Base-by-base conservation (phyloP, 2,329 filamentous ascomycete species). In the Intubia oerlemansii region DNA sequence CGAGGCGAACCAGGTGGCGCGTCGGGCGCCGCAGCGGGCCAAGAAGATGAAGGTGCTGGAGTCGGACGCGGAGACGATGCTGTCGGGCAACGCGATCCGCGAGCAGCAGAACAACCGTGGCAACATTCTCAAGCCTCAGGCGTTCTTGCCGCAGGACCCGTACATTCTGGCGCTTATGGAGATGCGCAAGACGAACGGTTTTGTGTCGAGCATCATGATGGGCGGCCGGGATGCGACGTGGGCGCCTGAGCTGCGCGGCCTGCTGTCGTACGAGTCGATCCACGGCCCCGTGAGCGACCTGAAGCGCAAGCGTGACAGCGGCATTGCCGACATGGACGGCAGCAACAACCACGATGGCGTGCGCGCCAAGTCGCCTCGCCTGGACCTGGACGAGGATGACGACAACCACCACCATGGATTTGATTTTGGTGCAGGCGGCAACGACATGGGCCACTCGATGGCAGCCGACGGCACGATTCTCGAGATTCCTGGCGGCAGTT, bases 241-340 rank as follows among this genome's bases (percentile, higher is more conserved):
- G 84, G 85, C 85, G 4, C 85, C 85, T 1, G 88, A 98, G 51
- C 62, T 98, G 13, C 74, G 80, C 34, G 81, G 77, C n/a, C 69
- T 98, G 42, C 57, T 95, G n/a, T 91, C 82, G 2, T 58, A 93
- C 24, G 80, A 90, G 38, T 64, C 79, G 10, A 64, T 91, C 11
- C 72, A 33, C 25, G 31, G 73, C 35, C 70, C 70, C 32, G 64
- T 73, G 24, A 75, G 71, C 33, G 81, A 91, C 35, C 62, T 85
- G 31, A 98, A 95, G 64, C 69, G 88, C 34, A 98, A 98, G 62
- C 73, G 88, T 17, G 82, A 92, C 43, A 82, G 75, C 41, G 82
- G 78, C 15, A 68, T 88, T 37, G 78, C 76, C 25, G 81, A 85
- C 42, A 63, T 88, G 37, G 78, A 75, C 14, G n/a, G n/a, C n/a